A percentile compares a stretch with the other conserved stretches of the same genome.
Conservation (phyloP, 805 yeast genomes). For the Sungouiozyma intestinalis region DNA sequence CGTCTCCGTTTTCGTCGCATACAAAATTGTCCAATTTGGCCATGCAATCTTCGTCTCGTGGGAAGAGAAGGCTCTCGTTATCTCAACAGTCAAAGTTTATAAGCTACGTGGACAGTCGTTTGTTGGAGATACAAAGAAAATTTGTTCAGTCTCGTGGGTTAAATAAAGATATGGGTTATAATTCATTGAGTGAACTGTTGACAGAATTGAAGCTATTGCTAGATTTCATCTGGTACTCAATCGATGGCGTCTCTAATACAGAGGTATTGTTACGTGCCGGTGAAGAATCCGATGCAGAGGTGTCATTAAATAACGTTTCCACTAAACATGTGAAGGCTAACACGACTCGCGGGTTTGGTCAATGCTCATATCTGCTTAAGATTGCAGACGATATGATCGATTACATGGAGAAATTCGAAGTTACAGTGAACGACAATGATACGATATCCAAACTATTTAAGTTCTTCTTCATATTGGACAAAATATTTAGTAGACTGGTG, state of each 20-base stretch:
- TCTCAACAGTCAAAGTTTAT: conserved; percentile 49
- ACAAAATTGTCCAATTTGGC: conserved; percentile 1
- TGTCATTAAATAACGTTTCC: neutral
- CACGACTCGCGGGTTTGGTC: conserved; percentile 38
- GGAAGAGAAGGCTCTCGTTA: conserved; percentile 27
- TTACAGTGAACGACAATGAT: conserved; percentile 15
- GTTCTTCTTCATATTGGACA: conserved; percentile 32
- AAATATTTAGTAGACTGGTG: conserved; percentile 31
- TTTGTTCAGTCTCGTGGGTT: conserved; percentile 38
- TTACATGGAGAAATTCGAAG: conserved; percentile 37
- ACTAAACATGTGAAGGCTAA: neutral
- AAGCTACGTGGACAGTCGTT: conserved; percentile 42
- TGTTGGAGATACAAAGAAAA: conserved; percentile 44
- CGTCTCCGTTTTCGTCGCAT: conserved; percentile 24
- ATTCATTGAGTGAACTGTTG: conserved; percentile 28
- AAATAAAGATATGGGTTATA: conserved; percentile 24
- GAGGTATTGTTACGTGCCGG: conserved; percentile 11
- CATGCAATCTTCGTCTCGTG: neutral
- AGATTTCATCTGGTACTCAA: conserved; percentile 54
- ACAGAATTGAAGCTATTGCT: conserved; percentile 39
- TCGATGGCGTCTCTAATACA: conserved; percentile 30
- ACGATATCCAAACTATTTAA: conserved; percentile 31
- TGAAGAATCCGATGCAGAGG: neutral
- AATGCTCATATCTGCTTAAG: conserved; percentile 48
- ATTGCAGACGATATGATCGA: conserved; percentile 62